A percentile compares a stretch with the other conserved stretches of the same genome.
Evolutionary conservation across 1,139 yeast genomes (phyloP).

Genomic region (Candida labiduridarum): DNA sequence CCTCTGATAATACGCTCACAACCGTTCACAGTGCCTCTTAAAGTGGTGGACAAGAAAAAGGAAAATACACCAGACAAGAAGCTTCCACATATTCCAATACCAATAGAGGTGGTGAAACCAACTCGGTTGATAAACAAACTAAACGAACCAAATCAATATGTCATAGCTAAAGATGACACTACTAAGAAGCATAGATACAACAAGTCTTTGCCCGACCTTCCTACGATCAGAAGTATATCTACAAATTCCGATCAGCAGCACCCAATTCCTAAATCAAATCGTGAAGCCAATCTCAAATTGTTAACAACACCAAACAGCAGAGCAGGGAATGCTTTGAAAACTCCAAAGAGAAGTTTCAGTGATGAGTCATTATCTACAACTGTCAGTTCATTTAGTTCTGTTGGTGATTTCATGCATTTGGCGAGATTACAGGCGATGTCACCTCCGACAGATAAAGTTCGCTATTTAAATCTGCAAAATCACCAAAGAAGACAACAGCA

Average conservation of each 20-base stretch:
- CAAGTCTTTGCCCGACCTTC: constrained; percentile 9
- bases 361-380: constrained; percentile 44
- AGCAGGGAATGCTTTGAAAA: constrained; percentile 15
- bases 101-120: neutral
- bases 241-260: neutral
- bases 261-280: constrained; percentile 9
- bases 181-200: neutral
- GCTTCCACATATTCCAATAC: neutral
- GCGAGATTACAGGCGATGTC: constrained; percentile 8
- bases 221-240: constrained; percentile 3
- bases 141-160: neutral
- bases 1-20: neutral
- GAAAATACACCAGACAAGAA: neutral
- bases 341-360: constrained; percentile 37
- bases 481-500: constrained; percentile 10
- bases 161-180: neutral
- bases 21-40: neutral
- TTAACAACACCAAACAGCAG: constrained; percentile 7
- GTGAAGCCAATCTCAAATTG: constrained; percentile 6
- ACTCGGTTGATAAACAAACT: neutral
- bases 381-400: constrained; percentile 40
- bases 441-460: constrained; percentile 8
- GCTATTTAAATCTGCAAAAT: neutral
- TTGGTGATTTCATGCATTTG: constrained; percentile 34
- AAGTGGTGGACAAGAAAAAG: neutral